A percentile compares a stretch with the other conserved stretches of the same genome.
Evolutionary conservation across 1,139 yeast species (phyloP).

Genomic region (Geotrichum europaeum): DNA sequence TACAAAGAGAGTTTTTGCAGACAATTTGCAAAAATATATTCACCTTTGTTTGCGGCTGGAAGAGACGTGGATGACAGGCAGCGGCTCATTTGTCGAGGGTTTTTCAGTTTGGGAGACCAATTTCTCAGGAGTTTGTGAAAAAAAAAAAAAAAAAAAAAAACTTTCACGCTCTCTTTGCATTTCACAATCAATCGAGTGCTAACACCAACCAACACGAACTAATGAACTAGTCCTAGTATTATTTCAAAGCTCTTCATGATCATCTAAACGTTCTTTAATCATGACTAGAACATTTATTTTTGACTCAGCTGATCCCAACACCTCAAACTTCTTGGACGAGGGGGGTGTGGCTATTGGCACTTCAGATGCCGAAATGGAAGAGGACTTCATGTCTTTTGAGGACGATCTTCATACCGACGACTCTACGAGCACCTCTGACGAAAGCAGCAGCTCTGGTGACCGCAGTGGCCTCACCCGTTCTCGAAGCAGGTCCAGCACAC

Average conservation of each 20-base stretch:
- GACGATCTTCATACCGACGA: constrained; percentile 7
- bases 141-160: constrained; percentile 5
- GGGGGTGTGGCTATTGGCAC: constrained; percentile 8
- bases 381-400: constrained; percentile 7
- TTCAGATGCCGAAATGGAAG: constrained; percentile 7
- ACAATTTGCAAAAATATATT: neutral
- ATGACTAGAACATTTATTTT: constrained; percentile 17
- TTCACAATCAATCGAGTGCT: neutral
- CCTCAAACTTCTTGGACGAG: constrained; percentile 14
- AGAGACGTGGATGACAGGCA: neutral
- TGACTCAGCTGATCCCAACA: constrained; percentile 19
- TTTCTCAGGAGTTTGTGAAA: neutral
- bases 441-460: constrained; percentile 1
- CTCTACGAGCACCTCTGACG: neutral
- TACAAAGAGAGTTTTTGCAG: neutral
- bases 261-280: neutral
- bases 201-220: neutral
- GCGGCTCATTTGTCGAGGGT: neutral
- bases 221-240: neutral
- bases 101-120: neutral
- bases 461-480: constrained; percentile 3
- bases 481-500: neutral
- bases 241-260: neutral
- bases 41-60: neutral
- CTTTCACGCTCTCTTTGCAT: neutral